phyloP scores from a whole-genome alignment of 2,329 filamentous ascomycete genomes.

The Epichloe glyceriae region DNA sequence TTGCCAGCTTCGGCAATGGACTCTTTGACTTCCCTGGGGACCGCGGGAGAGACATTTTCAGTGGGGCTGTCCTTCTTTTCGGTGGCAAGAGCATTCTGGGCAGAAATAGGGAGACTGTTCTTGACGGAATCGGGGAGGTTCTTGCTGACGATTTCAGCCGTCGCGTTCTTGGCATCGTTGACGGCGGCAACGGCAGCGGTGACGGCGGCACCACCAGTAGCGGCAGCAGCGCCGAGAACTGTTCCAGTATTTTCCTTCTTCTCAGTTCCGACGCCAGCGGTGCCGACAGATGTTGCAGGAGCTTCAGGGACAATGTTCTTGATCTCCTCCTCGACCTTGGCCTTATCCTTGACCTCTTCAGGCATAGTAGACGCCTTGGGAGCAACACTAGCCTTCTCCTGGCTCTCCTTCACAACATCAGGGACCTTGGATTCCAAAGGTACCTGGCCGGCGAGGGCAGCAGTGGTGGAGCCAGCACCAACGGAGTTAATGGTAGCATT shows the following conservation, averaged over 20 bases:
- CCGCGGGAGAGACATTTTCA: slow-evolving; percentile 34
- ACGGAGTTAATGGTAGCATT: slow-evolving; percentile 34
- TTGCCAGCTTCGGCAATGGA: slow-evolving; percentile 44
- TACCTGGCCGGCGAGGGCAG: slow-evolving; percentile 52
- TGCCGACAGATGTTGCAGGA: slow-evolving; percentile 43
- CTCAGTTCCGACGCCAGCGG: slow-evolving; percentile 36
- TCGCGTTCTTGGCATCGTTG: slow-evolving; percentile 20
- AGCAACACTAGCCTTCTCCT: slow-evolving; percentile 47
- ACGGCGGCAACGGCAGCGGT: slow-evolving; percentile 19
- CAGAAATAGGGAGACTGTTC: slow-evolving; percentile 34
- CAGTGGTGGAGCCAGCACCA: slow-evolving; percentile 49
- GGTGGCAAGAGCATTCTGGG: slow-evolving; percentile 33
- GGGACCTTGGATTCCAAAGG: slow-evolving; percentile 43
- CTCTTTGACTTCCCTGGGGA: slow-evolving; percentile 43
- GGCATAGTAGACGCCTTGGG: slow-evolving; percentile 57
- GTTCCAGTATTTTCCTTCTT: slow-evolving; percentile 31
- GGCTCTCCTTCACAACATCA: slow-evolving; percentile 54
- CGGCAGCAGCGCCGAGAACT: slow-evolving; percentile 25
- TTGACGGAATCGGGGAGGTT: slow-evolving; percentile 42
- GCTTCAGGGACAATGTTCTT: slow-evolving; percentile 51
- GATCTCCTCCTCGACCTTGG: slow-evolving; percentile 56
- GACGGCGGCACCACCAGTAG: slow-evolving; percentile 22
- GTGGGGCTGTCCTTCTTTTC: slow-evolving; percentile 29
- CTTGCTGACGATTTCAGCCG: slow-evolving; percentile 28
- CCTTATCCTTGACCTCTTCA: slow-evolving; percentile 58